Percentiles rank a stretch among this genome's conserved stretches.
phyloP scores from a whole-genome alignment of 352 stramenopile species.

The Phytophthora rubi region DNA sequence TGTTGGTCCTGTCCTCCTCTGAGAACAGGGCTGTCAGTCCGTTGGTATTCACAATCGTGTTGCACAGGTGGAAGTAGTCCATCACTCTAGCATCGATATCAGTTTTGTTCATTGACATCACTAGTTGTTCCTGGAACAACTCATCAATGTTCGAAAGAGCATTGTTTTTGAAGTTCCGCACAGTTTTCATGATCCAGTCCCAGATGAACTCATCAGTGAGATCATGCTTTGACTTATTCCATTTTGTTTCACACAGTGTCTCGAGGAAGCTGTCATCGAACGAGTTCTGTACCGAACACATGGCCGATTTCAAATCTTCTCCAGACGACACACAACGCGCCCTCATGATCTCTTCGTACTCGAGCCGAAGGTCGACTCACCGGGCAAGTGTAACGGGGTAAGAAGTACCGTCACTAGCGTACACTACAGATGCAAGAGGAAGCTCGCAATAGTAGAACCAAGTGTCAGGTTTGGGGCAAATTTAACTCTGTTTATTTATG shows the following conservation, averaged over 20 bases:
- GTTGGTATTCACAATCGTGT: conserved; percentile 19
- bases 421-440: no score
- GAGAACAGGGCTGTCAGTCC: conserved; percentile 8
- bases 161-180: conserved; percentile 13
- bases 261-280: conserved; percentile 5
- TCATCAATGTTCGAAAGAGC: conserved; percentile 12
- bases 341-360: conserved; percentile 25
- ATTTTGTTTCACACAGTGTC: neutral
- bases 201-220: conserved; percentile 19
- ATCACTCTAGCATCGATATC: conserved; percentile 20
- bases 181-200: conserved; percentile 14
- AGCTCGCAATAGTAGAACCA: no score
- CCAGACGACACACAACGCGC: conserved; percentile 19
- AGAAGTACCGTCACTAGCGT: no score
- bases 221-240: neutral
- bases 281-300: conserved; percentile 14
- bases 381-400: conserved; percentile 2
- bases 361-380: conserved; percentile 18
- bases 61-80: conserved; percentile 19
- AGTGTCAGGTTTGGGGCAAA: no score
- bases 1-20: conserved; percentile 7
- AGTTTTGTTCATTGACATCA: conserved; percentile 7
- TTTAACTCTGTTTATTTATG: no score
- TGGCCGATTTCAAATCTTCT: conserved; percentile 16
- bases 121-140: conserved; percentile 10